Evolutionary conservation across 140 eudicot genomes (phyloP).

Genomic region (Ambrosia hybrid): DNA sequence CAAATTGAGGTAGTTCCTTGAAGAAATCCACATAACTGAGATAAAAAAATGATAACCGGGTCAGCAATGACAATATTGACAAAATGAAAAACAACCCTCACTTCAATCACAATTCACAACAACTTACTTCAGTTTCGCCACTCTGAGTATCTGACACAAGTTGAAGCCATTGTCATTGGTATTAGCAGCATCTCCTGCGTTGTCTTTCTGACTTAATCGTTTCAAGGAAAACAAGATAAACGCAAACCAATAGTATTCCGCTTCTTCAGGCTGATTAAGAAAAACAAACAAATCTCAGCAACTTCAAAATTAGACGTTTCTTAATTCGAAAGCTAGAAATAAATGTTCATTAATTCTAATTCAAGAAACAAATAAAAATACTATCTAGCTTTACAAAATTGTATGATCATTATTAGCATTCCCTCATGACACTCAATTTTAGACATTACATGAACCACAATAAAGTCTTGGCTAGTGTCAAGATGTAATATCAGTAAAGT

Average conservation of each 20-base stretch:
- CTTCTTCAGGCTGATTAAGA: constrained; percentile 70
- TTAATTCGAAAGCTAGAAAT: neutral
- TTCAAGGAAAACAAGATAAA: constrained; percentile 61
- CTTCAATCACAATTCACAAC: neutral
- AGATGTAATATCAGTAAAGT: neutral
- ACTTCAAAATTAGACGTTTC: neutral
- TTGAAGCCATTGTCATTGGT: constrained; percentile 41
- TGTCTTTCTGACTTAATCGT: constrained; percentile 47
- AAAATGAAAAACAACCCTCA: neutral
- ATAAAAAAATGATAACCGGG: constrained; percentile 3
- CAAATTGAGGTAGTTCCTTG: constrained; percentile 85
- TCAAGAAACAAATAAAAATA: constrained; percentile 14
- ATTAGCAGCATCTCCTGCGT: constrained; percentile 20
- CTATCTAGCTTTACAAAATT: neutral
- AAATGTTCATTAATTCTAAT: neutral
- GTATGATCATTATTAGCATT: neutral
- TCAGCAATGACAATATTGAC: constrained; percentile 6
- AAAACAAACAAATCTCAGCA: constrained; percentile 13
- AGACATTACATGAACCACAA: neutral
- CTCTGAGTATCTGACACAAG: constrained; percentile 71
- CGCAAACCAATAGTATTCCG: constrained; percentile 83
- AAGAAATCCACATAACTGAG: constrained; percentile 76
- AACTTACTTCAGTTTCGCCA: constrained; percentile 65
- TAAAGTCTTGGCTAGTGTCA: neutral
- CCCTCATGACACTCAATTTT: constrained; percentile 7